Percentiles rank a stretch among this genome's conserved stretches.
These are phyloP conservation scores for Penicillium tannophilum DNA, from an alignment of 495 filamentous ascomycete species.

Conservation along the genomic window DNA sequence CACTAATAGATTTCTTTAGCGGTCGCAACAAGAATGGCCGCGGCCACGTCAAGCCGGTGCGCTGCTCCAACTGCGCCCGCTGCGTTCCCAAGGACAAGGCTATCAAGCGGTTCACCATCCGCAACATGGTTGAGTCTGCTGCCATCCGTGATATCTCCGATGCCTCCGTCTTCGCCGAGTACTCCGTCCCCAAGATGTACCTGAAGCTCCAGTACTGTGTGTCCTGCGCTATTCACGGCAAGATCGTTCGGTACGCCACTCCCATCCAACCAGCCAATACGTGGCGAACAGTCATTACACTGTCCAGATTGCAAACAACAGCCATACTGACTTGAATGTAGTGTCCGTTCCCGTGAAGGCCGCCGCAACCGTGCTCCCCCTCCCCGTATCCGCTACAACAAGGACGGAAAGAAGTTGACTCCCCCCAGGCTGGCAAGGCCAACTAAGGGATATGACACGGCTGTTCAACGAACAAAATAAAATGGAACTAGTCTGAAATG, in stretches of 20 bases:
- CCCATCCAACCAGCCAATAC: background rate
- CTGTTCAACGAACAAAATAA: slow-evolving; percentile 35
- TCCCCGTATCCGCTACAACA: slow-evolving; percentile 97
- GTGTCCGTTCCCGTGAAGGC: slow-evolving; percentile 95
- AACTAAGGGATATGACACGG: slow-evolving; percentile 49
- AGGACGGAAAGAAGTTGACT: slow-evolving; percentile 99
- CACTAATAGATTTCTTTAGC: slow-evolving; percentile 50
- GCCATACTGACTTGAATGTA: slow-evolving; percentile 39
- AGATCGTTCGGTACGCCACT: slow-evolving; percentile 93
- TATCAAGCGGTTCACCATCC: slow-evolving; percentile 99
- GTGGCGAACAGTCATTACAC: background rate
- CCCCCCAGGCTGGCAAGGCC: slow-evolving; percentile 77
- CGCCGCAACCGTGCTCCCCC: slow-evolving; percentile 98
- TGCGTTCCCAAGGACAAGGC: slow-evolving; percentile 99
- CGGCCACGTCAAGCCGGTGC: slow-evolving; percentile 99
- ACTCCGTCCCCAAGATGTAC: slow-evolving; percentile 99
- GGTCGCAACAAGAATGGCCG: slow-evolving; percentile 99
- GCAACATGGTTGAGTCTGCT: slow-evolving; percentile 99
- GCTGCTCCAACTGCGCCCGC: slow-evolving; percentile 99
- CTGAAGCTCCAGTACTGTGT: slow-evolving; percentile 99
- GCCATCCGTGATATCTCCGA: slow-evolving; percentile 99
- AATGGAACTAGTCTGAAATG: slow-evolving; percentile 43
- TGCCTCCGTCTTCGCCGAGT: slow-evolving; percentile 98
- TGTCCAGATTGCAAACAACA: background rate
- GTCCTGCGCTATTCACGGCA: slow-evolving; percentile 99